These are phyloP conservation scores for Posidonia australis DNA, from an alignment of 106 monocot species.

Conservation along the genomic window DNA sequence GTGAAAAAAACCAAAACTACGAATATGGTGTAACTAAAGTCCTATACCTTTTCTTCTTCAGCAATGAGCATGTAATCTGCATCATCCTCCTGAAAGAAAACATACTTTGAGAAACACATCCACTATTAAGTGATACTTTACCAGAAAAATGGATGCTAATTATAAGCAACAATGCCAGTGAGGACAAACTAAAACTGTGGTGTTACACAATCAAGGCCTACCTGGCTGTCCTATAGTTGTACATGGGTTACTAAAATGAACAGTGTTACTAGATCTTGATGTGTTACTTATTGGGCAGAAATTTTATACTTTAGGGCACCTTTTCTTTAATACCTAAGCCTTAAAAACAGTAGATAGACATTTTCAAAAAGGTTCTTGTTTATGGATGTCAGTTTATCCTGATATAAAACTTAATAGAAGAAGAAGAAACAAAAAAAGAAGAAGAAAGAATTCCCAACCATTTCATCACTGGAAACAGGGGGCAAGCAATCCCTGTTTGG, in stretches of 20 bases:
- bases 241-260: too few species aligned
- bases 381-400: background rate
- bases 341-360: background rate
- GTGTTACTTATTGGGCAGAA: too few species aligned
- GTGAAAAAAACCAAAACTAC: background rate
- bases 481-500: slow-evolving; percentile 14
- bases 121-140: background rate
- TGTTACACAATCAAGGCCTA: too few species aligned
- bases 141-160: background rate
- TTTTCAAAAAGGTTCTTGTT: background rate
- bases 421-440: background rate
- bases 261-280: too few species aligned
- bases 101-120: background rate
- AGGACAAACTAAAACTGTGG: too few species aligned
- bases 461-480: slow-evolving; percentile 34
- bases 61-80: slow-evolving; percentile 34
- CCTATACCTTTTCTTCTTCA: slow-evolving; percentile 67
- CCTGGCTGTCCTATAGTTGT: too few species aligned
- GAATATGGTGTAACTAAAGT: background rate
- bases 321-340: background rate
- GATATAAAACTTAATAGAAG: background rate
- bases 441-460: slow-evolving; percentile 14
- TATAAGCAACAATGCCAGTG: background rate
- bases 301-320: background rate
- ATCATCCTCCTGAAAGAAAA: slow-evolving; percentile 65